Evolutionary conservation across 768 basidiomycete species (phyloP), one percentile per base, ranked within the genome.

Genomic region (Phaeolepiota aurea): DNA sequence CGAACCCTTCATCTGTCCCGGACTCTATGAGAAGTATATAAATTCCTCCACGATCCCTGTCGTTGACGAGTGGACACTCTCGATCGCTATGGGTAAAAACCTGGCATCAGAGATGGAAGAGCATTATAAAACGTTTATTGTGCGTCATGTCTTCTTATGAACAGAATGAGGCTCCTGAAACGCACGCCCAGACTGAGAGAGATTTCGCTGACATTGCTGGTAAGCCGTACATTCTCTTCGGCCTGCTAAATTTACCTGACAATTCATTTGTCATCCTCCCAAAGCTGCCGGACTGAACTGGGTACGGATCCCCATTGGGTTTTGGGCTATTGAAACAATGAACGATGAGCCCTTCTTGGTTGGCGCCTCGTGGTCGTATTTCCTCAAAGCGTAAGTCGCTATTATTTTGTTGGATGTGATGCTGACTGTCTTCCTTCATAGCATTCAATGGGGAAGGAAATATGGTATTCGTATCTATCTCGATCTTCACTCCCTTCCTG

Each of bases 381-480:
- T 73, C 44, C 47, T 65, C 41, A 68, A 70, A 55, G 68, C 68
- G 67, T 66, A 45, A 54, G 53, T 46, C 44, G 30, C 40, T n/a
- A 23, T 25, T 43, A 41, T 41, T 35, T n/a, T 35, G 7, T 15
- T n/a, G 15, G 7, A 14, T 9, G 18, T 16, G 33, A 35, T 35
- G 28, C 28, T 31, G 15, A 35, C 25, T 31, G 41, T 39, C 40
- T 31, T 14, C 21, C 23, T 14, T 30, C 30, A 15, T 30, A 65
- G 64, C 13, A 74, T 94, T 45, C 64, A 74, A 43, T 96, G 91
- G 91, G 85, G 80, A n/a, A 72, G 90, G 50, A 94, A 93, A 61
- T 94, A 94, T 55, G 91, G 92, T 3, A 57, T 94, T 37, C 78
- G 91, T 33, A 87, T 94, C 47, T 83, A 86, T 56, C 72, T 93